These are phyloP conservation scores for Candida oleophila DNA, from an alignment of 805 yeast species.

Conservation along the genomic window DNA sequence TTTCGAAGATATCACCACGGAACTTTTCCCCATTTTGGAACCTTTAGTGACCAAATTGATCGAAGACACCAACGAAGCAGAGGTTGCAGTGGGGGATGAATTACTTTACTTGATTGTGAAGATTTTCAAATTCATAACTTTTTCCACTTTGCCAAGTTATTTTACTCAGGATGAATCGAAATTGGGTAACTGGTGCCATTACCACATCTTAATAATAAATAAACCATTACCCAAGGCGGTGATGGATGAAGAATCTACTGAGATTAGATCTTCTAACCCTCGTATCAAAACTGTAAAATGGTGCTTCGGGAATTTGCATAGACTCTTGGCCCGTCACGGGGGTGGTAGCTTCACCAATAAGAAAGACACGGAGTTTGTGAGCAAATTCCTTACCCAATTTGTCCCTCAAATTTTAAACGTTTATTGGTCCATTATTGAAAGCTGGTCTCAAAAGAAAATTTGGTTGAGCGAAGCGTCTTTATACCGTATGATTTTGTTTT, in stretches of 20 bases:
- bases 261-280: slow-evolving; percentile 37
- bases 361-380: slow-evolving; percentile 28
- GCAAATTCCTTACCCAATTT: slow-evolving; percentile 31
- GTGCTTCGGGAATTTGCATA: slow-evolving; percentile 44
- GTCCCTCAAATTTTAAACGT: slow-evolving; percentile 42
- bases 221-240: slow-evolving; percentile 37
- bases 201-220: slow-evolving; percentile 36
- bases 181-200: slow-evolving; percentile 42
- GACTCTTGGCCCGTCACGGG: slow-evolving; percentile 43
- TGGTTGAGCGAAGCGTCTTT: slow-evolving; percentile 43
- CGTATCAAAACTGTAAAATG: slow-evolving; percentile 43
- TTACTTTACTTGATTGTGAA: slow-evolving; percentile 41
- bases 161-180: slow-evolving; percentile 30
- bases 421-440: slow-evolving; percentile 44
- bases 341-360: slow-evolving; percentile 40
- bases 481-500: slow-evolving; percentile 42
- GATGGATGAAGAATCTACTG: slow-evolving; percentile 29
- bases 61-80: slow-evolving; percentile 13
- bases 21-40: slow-evolving; percentile 38
- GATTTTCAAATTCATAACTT: slow-evolving; percentile 41
- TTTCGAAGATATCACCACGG: slow-evolving; percentile 35
- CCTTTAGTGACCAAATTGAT: slow-evolving; percentile 26
- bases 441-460: slow-evolving; percentile 35
- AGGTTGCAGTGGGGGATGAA: slow-evolving; percentile 21
- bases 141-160: slow-evolving; percentile 36